Evolutionary conservation across 148 eudicot genomes (phyloP), one percentile per base, ranked within the genome.

Genomic region (Silene latifolia): DNA sequence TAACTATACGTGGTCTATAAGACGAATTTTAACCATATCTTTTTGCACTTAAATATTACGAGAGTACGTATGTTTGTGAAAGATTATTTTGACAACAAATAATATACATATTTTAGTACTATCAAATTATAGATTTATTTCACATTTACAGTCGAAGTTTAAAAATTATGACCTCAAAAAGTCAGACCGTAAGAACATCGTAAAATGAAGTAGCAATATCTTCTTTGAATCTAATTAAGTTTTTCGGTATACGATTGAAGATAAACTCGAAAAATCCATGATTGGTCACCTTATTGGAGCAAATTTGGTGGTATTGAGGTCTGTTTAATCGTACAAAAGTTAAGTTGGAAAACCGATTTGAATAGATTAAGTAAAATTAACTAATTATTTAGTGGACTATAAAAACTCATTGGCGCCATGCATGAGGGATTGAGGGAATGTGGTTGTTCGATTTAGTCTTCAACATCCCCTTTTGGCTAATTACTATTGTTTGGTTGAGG

Each of bases 251-350:
- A 29, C 89, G 91, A 97, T 83, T 94, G 78, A 83, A 77, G 72
- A 88, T 91, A 76, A 94, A 91, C 89, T 94, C 98, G 63, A 96
- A 71, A 94, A 94, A 81, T 94, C 96, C 39, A 94, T 91, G 98
- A 87, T 87, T 64, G 98, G 98, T 78, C 98, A 94, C 82, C 88
- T 94, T 73, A 89, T 94, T 64, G 98, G 98, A 74, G 98, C 97
- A 72, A 93, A n/a, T n/a, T 97, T 80, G 98, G 98, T 76, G 97
- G 87, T 72, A 91, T 94, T 77, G 98, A 91, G 82, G 98, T n/a
- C 97, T 76, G 90, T 94, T 77, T 96, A 66, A 90, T 97, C 68
- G 85, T 94, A 75, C 95, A n/a, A n/a, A 94, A 97, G 98, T 91
- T 79, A 82, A 19, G 17, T 51, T 59, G 19, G 8, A 19, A 32